phyloP scores from a whole-genome alignment of 2,329 filamentous ascomycete species.

The Plectosphaerella plurivora region DNA sequence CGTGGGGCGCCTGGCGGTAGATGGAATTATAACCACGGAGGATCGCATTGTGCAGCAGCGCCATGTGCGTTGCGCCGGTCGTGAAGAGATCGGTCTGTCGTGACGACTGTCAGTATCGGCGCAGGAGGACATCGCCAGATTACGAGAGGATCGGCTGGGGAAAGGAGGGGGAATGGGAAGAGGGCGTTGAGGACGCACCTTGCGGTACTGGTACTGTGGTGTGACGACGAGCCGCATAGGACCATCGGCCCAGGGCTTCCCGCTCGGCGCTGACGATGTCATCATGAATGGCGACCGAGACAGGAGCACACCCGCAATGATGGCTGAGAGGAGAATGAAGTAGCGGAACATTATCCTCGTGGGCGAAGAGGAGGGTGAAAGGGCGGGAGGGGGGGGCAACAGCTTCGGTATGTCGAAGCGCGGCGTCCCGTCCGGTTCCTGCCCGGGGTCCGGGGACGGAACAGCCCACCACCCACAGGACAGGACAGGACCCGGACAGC shows the following conservation, averaged over 20 bases:
- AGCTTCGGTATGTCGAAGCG: no score
- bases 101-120: conserved; percentile 4
- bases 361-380: conserved; percentile 13
- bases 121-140: no score
- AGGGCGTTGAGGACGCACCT: conserved; percentile 25
- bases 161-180: neutral
- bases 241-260: conserved; percentile 44
- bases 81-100: conserved; percentile 54
- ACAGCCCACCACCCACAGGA: no score
- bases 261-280: conserved; percentile 23
- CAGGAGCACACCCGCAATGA: conserved; percentile 25
- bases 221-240: conserved; percentile 51
- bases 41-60: conserved; percentile 57
- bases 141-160: neutral
- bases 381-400: neutral
- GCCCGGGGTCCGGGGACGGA: no score
- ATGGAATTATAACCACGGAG: conserved; percentile 62
- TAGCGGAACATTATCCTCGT: conserved; percentile 9
- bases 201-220: conserved; percentile 47
- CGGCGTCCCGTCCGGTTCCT: no score
- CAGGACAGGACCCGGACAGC: no score
- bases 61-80: conserved; percentile 56
- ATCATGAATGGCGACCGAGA: conserved; percentile 30
- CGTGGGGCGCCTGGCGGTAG: conserved; percentile 51
- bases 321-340: conserved; percentile 21